These are phyloP conservation scores for Cruciata laevipes DNA, from an alignment of 257 asterid genomes.

Conservation along the genomic window DNA sequence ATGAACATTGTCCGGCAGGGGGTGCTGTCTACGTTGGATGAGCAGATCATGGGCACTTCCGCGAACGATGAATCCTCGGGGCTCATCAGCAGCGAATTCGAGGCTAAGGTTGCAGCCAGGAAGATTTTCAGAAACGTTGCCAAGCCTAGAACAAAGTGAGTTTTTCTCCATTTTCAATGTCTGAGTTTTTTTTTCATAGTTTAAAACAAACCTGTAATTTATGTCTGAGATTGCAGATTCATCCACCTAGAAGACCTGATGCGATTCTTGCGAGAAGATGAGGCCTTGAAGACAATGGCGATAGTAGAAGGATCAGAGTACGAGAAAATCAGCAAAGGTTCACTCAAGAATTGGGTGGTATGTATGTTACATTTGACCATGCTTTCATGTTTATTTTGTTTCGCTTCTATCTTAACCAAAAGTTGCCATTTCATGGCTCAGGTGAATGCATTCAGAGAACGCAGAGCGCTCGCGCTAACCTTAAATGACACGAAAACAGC, in stretches of 20 bases:
- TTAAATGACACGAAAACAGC: conserved; percentile 88
- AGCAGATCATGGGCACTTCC: conserved; percentile 43
- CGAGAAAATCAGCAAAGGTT: conserved; percentile 59
- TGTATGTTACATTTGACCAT: conserved; percentile 8
- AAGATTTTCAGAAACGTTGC: conserved; percentile 83
- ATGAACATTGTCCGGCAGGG: conserved; percentile 67
- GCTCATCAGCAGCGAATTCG: conserved; percentile 72
- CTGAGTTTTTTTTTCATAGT: not conserved
- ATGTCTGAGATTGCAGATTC: conserved; percentile 33
- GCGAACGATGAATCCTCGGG: conserved; percentile 55
- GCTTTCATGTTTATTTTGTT: not conserved
- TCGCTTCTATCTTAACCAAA: not conserved
- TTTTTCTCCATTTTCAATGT: not conserved
- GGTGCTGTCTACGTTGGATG: conserved; percentile 66
- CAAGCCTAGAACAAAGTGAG: conserved; percentile 72
- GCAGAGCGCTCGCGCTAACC: conserved; percentile 84
- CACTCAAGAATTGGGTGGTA: conserved; percentile 92
- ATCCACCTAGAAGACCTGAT: conserved; percentile 61
- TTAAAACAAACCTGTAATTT: not conserved
- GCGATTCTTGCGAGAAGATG: conserved; percentile 79
- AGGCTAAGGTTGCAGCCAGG: conserved; percentile 83
- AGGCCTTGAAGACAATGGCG: conserved; percentile 54
- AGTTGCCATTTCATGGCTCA: conserved; percentile 9
- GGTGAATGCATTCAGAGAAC: conserved; percentile 80
- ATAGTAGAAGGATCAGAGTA: conserved; percentile 66